Conservation (phyloP, 2,329 filamentous ascomycete genomes). For the Microcera coccophila region DNA sequence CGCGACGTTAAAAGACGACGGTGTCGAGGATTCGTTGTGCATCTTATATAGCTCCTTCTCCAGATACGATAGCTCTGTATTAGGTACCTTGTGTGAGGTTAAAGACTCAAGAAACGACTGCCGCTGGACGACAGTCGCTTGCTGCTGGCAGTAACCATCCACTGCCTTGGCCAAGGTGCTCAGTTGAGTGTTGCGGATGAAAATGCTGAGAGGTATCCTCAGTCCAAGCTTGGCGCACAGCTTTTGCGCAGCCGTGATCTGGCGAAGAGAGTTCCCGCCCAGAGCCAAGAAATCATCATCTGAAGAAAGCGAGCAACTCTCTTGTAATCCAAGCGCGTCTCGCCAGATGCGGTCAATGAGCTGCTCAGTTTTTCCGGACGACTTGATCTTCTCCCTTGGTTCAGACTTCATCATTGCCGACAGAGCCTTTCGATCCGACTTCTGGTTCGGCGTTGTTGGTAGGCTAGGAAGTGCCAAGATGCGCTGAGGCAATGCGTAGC, state of each 20-base stretch:
- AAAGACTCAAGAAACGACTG: too few species aligned
- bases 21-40: not conserved
- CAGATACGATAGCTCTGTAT: not conserved
- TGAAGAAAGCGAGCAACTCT: not conserved
- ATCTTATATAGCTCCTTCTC: not conserved
- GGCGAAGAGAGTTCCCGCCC: not conserved
- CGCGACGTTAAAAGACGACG: not conserved
- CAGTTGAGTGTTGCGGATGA: not conserved
- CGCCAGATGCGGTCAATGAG: not conserved
- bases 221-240: not conserved
- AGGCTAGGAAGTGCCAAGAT: not conserved
- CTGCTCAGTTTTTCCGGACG: too few species aligned
- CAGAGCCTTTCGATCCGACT: not conserved
- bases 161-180: not conserved
- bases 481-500: not conserved
- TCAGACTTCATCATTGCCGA: not conserved
- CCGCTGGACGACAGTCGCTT: not conserved
- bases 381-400: not conserved
- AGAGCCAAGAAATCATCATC: not conserved
- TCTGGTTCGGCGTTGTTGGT: constrained; percentile 1
- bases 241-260: not conserved
- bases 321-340: not conserved
- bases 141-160: not conserved
- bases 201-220: not conserved
- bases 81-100: too few species aligned